Evolutionary conservation across 140 eudicot genomes (phyloP).

Genomic region (Oenanthe javanica): DNA sequence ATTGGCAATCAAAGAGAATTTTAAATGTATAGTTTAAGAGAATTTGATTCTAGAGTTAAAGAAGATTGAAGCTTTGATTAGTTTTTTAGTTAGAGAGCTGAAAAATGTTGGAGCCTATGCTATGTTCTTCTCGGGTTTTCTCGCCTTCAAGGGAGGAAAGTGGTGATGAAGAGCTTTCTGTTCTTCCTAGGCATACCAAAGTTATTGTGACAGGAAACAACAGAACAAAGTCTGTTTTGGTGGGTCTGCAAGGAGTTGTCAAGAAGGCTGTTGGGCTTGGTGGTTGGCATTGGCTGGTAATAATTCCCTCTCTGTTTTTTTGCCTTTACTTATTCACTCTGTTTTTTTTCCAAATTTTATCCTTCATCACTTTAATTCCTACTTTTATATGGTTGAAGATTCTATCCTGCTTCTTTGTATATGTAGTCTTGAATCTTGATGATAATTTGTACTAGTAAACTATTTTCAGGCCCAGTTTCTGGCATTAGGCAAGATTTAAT

Average conservation of each 20-base stretch:
- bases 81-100: background rate
- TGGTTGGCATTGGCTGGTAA: conserved; percentile 91
- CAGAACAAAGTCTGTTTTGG: conserved; percentile 69
- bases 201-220: conserved; percentile 64
- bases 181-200: conserved; percentile 73
- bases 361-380: background rate
- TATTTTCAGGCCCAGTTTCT: background rate
- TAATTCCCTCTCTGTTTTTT: conserved; percentile 4
- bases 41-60: background rate
- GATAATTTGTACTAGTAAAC: background rate
- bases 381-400: background rate
- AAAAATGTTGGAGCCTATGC: conserved; percentile 55
- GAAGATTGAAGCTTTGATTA: background rate
- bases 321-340: background rate
- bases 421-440: background rate
- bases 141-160: conserved; percentile 53
- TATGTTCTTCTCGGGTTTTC: conserved; percentile 50
- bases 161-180: conserved; percentile 69
- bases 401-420: background rate
- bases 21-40: background rate
- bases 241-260: conserved; percentile 73
- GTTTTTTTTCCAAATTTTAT: background rate
- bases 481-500: background rate
- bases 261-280: conserved; percentile 83
- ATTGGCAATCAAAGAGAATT: background rate